Percentiles rank a stretch among this genome's conserved stretches.
These are phyloP conservation scores for Ogataea paradorogensis DNA, from an alignment of 805 yeast species.

Conservation along the genomic window DNA sequence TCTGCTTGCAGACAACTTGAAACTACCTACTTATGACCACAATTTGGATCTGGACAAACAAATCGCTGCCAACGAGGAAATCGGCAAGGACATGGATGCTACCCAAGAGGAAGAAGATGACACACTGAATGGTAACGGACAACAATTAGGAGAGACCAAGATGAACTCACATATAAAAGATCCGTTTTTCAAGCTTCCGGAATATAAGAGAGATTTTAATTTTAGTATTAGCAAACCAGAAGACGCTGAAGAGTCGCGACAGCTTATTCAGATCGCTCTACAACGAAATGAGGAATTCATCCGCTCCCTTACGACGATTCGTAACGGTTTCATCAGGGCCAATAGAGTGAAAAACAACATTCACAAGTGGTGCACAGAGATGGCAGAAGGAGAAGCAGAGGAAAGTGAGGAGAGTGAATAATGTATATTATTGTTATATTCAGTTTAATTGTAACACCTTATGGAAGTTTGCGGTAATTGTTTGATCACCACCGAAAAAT, in stretches of 20 bases:
- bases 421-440: background rate
- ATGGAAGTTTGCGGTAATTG: constrained; percentile 8
- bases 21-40: constrained; percentile 69
- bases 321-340: constrained; percentile 76
- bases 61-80: constrained; percentile 14
- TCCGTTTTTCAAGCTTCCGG: constrained; percentile 67
- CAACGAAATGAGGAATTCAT: constrained; percentile 87
- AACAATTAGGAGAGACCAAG: constrained; percentile 6
- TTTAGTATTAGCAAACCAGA: constrained; percentile 48
- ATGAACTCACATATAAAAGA: constrained; percentile 35
- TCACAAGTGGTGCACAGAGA: constrained; percentile 81
- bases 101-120: constrained; percentile 25
- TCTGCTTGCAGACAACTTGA: constrained; percentile 59
- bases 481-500: constrained; percentile 31
- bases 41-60: constrained; percentile 40
- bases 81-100: constrained; percentile 20
- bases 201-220: constrained; percentile 43
- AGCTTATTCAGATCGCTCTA: constrained; percentile 70
- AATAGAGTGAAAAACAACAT: constrained; percentile 70
- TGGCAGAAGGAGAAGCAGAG: constrained; percentile 51
- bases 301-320: constrained; percentile 66
- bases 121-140: constrained; percentile 17
- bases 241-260: constrained; percentile 67
- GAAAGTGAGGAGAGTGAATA: constrained; percentile 6
- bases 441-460: constrained; percentile 8